Base-by-base conservation (phyloP, 106 monocot genomes). In the Apostasia shenzhenica region DNA sequence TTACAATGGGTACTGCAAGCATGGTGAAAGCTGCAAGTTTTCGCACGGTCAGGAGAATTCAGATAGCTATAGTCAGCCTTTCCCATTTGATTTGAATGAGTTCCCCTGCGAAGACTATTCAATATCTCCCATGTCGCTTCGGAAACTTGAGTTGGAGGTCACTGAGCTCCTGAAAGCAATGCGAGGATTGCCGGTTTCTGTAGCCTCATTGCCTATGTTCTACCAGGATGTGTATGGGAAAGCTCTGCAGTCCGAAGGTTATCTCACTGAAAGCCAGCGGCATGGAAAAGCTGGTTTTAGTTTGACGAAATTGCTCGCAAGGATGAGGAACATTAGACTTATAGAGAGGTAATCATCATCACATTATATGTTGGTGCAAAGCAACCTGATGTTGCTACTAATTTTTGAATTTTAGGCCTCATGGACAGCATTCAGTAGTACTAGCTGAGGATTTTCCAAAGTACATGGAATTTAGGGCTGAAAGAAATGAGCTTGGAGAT, bases 251-350 rank as follows among this genome's bases (percentile, higher is more conserved):
- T 92, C 89, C 5, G 92, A 97, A 2, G 95, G 87, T 0, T 97
- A 97, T 61, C 76, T 92, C 8, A 85, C 86, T 10, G 95, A 97
- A 77, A 92, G 95, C 74, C 95, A 92, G 63, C 69, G 89, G 11
- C 92, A 89, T 79, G 92, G 84, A 40, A 92, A 97, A 65, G 69
- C 87, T 60, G 92, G 92, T 9, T 85, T 65, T 45, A 92, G 79
- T 63, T 70, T 97, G 72, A 89, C 95, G 6, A 97, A 77, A 72
- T 69, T 97, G 70, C 89, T 97, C 54, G 80, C 75, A 6, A 76
- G 80, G 3, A 69, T 97, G 58, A 85, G 86, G n/a, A 82, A 75
- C 51, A 85, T 97, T 42, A 78, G 78, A 1, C 69, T 97, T 5
- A 70, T 97, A 3, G 92, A 92, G 38, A 89, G 92, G 95, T 91